Percentiles rank a stretch among this genome's conserved stretches.
Evolutionary conservation across 371 early-diverging fungal genomes (phyloP).

Genomic region (Parasitella parasitica): DNA sequence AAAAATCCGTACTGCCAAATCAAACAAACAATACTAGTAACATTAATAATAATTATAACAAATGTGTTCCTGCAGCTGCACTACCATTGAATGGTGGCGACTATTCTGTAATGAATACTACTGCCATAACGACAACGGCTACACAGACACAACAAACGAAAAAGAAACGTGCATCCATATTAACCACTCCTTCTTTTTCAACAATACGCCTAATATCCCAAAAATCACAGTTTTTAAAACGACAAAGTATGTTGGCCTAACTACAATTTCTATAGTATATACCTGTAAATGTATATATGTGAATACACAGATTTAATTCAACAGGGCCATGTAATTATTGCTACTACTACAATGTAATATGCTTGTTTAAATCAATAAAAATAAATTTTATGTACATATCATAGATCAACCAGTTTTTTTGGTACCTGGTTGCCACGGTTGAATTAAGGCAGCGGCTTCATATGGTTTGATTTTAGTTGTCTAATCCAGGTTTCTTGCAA

Average conservation of each 20-base stretch:
- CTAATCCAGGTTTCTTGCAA: no score
- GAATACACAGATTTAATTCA: no score
- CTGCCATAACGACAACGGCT: no score
- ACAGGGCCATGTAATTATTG: neutral
- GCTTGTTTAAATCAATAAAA: neutral
- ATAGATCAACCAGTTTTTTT: neutral
- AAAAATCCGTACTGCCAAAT: neutral
- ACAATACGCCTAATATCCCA: slow-evolving; percentile 16
- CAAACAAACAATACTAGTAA: neutral
- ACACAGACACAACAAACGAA: neutral
- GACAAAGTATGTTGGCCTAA: slow-evolving; percentile 17
- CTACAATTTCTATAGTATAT: neutral
- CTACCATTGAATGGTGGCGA: neutral
- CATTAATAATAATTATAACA: neutral
- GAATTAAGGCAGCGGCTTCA: no score
- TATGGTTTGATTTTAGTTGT: no score
- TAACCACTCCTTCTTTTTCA: slow-evolving; percentile 17
- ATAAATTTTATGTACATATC: neutral
- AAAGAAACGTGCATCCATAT: slow-evolving; percentile 17
- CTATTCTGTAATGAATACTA: neutral
- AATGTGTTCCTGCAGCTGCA: neutral
- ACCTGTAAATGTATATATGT: neutral
- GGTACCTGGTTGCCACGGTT: neutral
- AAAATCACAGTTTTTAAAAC: slow-evolving; percentile 24
- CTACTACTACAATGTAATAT: neutral